Percentiles rank a stretch among this genome's conserved stretches.
Evolutionary conservation across 1,139 yeast species (phyloP).

Genomic region (Lodderomyces orthopsilosis): DNA sequence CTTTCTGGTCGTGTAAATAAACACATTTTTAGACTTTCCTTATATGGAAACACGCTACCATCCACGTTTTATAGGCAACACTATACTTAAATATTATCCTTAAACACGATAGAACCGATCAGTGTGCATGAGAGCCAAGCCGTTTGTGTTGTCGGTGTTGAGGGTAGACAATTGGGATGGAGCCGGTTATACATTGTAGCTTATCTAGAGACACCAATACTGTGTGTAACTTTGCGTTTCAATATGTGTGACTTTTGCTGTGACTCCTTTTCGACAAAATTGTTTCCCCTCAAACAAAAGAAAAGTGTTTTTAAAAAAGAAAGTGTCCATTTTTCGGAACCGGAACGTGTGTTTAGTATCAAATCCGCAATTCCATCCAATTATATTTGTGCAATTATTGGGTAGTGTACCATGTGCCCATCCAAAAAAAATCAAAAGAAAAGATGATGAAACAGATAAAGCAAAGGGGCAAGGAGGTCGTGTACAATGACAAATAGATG

Average conservation of each 20-base stretch:
- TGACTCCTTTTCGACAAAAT: neutral
- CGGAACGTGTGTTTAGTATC: neutral
- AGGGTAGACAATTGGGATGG: no score
- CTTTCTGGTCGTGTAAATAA: no score
- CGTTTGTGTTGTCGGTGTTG: no score
- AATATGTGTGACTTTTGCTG: neutral
- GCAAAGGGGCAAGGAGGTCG: neutral
- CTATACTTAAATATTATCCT: no score
- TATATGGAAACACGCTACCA: neutral
- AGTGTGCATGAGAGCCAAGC: neutral
- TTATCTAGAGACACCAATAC: no score
- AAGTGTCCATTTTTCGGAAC: neutral
- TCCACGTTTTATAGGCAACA: no score
- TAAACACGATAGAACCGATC: neutral
- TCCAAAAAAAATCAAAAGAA: neutral
- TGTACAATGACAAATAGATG: neutral
- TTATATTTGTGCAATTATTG: neutral
- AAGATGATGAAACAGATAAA: neutral
- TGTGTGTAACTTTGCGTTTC: neutral
- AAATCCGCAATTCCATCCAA: neutral
- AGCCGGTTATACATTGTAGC: no score
- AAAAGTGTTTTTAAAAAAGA: neutral
- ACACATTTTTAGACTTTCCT: no score
- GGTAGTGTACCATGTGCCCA: neutral
- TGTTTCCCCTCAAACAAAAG: neutral